Evolutionary conservation across 208 protist genomes (phyloP).

Genomic region (Leishmania guyanensis): DNA sequence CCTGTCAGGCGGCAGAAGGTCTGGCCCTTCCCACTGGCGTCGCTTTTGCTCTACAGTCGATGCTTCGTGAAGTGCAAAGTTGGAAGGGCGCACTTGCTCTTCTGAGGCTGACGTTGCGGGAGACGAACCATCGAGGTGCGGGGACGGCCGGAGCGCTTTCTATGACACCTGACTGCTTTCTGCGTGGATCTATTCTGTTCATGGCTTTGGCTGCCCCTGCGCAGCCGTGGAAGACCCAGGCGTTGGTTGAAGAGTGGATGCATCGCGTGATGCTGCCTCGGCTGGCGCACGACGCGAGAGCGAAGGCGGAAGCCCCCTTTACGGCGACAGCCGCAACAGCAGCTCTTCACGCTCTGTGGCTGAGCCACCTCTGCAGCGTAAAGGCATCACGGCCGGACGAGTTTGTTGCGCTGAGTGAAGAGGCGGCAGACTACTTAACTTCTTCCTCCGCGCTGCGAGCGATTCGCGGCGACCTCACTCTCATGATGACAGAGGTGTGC

Average conservation of each 20-base stretch:
- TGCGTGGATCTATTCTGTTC: conserved; percentile 38
- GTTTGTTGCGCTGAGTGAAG: conserved; percentile 42
- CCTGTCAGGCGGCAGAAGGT: not conserved
- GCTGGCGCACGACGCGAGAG: not conserved
- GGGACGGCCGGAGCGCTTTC: not conserved
- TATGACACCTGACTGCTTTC: conserved; percentile 3
- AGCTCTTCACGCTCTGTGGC: conserved; percentile 45
- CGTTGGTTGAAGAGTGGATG: conserved; percentile 39
- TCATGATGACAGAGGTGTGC: conserved; percentile 12
- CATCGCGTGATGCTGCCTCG: conserved; percentile 34
- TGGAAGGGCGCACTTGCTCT: conserved; percentile 26
- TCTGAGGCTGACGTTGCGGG: conserved; percentile 5
- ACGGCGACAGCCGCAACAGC: conserved; percentile 22
- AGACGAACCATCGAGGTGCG: not conserved
- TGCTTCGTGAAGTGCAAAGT: conserved; percentile 30
- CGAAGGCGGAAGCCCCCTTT: not conserved
- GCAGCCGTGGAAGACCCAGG: conserved; percentile 60
- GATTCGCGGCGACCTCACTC: conserved; percentile 12
- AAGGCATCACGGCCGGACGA: conserved; percentile 50
- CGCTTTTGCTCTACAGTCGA: conserved; percentile 9
- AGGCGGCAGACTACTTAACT: conserved; percentile 8
- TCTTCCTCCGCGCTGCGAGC: not conserved
- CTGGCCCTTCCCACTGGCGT: not conserved
- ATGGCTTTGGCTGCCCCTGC: conserved; percentile 30
- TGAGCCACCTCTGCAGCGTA: conserved; percentile 53